phyloP scores from a whole-genome alignment of 2,329 filamentous ascomycete species.

The Fusarium austroafricanum region DNA sequence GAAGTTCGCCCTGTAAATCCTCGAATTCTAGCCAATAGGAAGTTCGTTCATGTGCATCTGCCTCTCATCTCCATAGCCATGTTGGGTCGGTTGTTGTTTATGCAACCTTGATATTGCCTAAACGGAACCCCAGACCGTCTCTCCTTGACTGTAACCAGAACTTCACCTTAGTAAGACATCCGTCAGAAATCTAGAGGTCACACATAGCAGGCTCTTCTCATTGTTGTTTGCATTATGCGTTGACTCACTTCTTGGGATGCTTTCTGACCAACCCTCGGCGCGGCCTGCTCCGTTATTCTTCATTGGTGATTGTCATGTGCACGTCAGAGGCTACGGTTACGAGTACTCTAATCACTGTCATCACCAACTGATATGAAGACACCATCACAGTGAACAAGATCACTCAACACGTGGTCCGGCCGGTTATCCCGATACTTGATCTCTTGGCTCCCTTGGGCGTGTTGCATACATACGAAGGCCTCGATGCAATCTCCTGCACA shows the following conservation, averaged over 20 bases:
- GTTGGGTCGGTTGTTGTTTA: neutral
- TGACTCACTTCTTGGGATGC: neutral
- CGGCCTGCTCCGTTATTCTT: neutral
- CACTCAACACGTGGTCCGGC: neutral
- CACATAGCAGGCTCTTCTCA: neutral
- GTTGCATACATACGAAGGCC: neutral
- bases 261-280: neutral
- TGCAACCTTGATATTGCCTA: neutral
- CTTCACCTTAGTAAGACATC: neutral
- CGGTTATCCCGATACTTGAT: neutral
- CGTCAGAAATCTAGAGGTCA: neutral
- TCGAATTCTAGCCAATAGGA: neutral
- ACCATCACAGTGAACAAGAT: neutral
- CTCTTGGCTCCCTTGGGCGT: neutral
- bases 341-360: neutral
- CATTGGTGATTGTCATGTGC: neutral
- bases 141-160: neutral
- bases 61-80: neutral
- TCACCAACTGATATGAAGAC: neutral
- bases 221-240: too few species aligned
- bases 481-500: neutral
- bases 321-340: neutral
- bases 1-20: too few species aligned
- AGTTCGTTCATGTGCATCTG: rapidly evolving
- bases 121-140: neutral